phyloP scores from a whole-genome alignment of 495 filamentous ascomycete genomes.

The Talaromyces liani region DNA sequence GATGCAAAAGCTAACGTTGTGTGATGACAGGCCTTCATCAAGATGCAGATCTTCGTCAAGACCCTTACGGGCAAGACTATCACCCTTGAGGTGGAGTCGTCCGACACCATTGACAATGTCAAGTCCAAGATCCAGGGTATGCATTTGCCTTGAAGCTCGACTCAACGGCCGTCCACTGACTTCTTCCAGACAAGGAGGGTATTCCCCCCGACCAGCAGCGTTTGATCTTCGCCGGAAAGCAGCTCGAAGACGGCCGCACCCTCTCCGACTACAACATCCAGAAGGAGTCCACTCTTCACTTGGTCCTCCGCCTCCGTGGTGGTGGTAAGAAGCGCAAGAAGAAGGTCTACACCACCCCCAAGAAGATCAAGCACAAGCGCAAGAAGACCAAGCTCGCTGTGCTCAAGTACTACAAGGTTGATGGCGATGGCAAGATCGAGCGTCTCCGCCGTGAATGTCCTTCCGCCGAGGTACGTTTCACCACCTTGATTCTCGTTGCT shows the following conservation, averaged over 20 bases:
- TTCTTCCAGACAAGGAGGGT: constrained; percentile 88
- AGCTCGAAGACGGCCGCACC: constrained; percentile 98
- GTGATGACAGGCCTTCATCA: constrained; percentile 42
- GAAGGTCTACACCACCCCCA: constrained; percentile 99
- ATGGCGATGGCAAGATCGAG: constrained; percentile 99
- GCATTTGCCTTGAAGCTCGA: constrained; percentile 4
- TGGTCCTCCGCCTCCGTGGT: constrained; percentile 97
- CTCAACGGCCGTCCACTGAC: not conserved
- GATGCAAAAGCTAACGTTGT: constrained; percentile 1
- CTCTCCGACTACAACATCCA: constrained; percentile 99
- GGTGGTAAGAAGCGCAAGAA: constrained; percentile 99
- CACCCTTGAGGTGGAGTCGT: constrained; percentile 99
- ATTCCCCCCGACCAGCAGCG: constrained; percentile 99
- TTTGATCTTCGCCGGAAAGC: constrained; percentile 99
- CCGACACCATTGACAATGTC: constrained; percentile 99
- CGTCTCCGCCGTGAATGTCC: constrained; percentile 97
- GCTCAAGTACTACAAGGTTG: constrained; percentile 99
- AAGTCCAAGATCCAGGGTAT: constrained; percentile 84
- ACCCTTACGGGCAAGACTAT: constrained; percentile 99
- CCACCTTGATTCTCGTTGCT: not conserved
- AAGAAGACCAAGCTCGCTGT: constrained; percentile 99
- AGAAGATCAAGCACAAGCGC: constrained; percentile 99
- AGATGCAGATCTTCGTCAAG: constrained; percentile 99
- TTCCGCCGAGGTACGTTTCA: constrained; percentile 65
- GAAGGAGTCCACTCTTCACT: constrained; percentile 99